A percentile compares a stretch with the other conserved stretches of the same genome.
Evolutionary conservation across 1,139 yeast genomes (phyloP).

Genomic region (Geotrichum reessii): DNA sequence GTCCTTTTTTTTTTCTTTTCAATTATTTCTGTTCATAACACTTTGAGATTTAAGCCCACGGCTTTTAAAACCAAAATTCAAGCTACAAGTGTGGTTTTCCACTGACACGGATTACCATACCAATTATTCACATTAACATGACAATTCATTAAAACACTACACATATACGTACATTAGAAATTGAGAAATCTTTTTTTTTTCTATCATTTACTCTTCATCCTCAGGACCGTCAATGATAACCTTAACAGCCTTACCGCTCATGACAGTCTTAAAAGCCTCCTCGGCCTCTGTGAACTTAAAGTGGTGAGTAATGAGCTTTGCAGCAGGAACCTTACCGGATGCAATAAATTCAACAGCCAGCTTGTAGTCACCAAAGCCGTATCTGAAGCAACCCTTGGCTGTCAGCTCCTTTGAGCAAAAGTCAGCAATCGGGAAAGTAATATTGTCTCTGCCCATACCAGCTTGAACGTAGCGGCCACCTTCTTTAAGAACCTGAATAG

Average conservation of each 20-base stretch:
- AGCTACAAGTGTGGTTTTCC: too few species aligned
- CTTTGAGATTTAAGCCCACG: too few species aligned
- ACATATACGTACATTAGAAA: background rate
- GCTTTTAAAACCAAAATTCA: too few species aligned
- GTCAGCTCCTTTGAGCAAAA: constrained; percentile 65
- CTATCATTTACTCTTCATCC: constrained; percentile 13
- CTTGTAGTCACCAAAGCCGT: constrained; percentile 72
- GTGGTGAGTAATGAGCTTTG: constrained; percentile 69
- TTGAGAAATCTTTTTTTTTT: background rate
- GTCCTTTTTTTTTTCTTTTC: too few species aligned
- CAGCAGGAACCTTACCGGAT: constrained; percentile 56
- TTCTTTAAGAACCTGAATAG: constrained; percentile 50
- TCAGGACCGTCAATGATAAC: constrained; percentile 55
- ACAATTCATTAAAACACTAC: background rate
- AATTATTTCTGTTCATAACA: too few species aligned
- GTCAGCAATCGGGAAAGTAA: constrained; percentile 68
- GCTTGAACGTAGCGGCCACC: constrained; percentile 72
- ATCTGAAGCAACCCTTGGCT: constrained; percentile 75
- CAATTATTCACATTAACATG: too few species aligned
- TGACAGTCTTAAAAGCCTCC: constrained; percentile 71
- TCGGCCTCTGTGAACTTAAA: constrained; percentile 69
- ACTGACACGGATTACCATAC: too few species aligned
- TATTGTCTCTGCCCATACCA: constrained; percentile 66
- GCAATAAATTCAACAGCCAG: constrained; percentile 65
- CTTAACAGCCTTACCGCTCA: constrained; percentile 51